Evolutionary conservation across 1,284 basidiomycete species (phyloP).

Genomic region (Cystobasidium sp.): DNA sequence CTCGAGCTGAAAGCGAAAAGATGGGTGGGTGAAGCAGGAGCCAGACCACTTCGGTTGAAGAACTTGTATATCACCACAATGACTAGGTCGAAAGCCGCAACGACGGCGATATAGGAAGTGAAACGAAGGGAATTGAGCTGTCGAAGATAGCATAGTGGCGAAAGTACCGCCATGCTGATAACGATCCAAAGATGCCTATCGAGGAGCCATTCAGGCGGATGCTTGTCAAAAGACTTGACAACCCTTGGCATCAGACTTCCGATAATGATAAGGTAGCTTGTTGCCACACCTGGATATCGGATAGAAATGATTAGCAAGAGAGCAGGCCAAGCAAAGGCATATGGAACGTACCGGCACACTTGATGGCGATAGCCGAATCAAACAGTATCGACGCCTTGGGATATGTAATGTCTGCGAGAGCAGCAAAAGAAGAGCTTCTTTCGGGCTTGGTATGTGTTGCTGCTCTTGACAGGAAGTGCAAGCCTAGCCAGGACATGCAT

Average conservation of each 20-base stretch:
- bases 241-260: slow-evolving; percentile 91
- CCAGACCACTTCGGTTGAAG: slow-evolving; percentile 47
- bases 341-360: slow-evolving; percentile 60
- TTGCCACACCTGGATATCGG: slow-evolving; percentile 85
- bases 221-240: slow-evolving; percentile 73
- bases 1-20: slow-evolving; percentile 70
- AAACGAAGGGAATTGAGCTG: slow-evolving; percentile 68
- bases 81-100: slow-evolving; percentile 69
- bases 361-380: slow-evolving; percentile 91
- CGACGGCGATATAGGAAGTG: slow-evolving; percentile 78
- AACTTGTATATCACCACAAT: slow-evolving; percentile 54
- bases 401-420: slow-evolving; percentile 81
- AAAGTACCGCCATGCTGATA: slow-evolving; percentile 77
- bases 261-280: slow-evolving; percentile 86
- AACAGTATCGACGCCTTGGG: slow-evolving; percentile 77
- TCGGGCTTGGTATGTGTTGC: slow-evolving; percentile 76
- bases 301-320: neutral
- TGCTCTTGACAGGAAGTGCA: slow-evolving; percentile 85
- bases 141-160: slow-evolving; percentile 82
- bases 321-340: neutral
- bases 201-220: slow-evolving; percentile 68
- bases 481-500: slow-evolving; percentile 76
- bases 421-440: slow-evolving; percentile 79
- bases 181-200: slow-evolving; percentile 83
- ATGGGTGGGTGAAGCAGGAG: slow-evolving; percentile 41